Evolutionary conservation across 768 basidiomycete species (phyloP).

Genomic region (Xerocomus spinulosus): DNA sequence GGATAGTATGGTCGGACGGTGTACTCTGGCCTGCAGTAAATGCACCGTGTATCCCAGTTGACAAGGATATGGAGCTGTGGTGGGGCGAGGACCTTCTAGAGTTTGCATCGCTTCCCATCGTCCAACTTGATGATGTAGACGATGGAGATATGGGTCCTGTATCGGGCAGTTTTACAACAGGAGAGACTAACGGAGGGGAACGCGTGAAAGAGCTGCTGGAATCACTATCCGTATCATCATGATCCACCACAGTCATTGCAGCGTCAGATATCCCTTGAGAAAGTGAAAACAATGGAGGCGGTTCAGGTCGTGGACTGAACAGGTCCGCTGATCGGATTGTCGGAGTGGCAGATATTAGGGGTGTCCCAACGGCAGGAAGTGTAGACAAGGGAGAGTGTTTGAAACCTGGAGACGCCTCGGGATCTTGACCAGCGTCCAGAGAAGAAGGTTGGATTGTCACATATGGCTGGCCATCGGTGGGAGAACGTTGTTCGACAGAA

Average conservation of each 20-base stretch:
- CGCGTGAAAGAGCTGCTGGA: constrained; percentile 22
- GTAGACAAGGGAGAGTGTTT: constrained; percentile 31
- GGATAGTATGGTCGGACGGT: constrained; percentile 13
- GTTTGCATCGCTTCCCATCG: constrained; percentile 22
- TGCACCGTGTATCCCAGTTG: constrained; percentile 8
- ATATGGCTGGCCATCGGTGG: constrained; percentile 15
- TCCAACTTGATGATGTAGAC: constrained; percentile 29
- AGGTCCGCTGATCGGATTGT: constrained; percentile 16
- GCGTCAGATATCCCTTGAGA: constrained; percentile 12
- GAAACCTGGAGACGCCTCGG: constrained; percentile 15
- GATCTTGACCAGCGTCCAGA: constrained; percentile 4
- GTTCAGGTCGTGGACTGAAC: constrained; percentile 30
- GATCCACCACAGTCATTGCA: constrained; percentile 1
- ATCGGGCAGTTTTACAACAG: constrained; percentile 28
- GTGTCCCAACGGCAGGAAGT: constrained; percentile 29
- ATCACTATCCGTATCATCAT: constrained; percentile 15
- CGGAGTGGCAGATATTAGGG: constrained; percentile 14
- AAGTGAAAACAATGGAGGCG: constrained; percentile 15
- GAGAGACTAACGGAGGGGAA: constrained; percentile 28
- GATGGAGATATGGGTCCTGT: constrained; percentile 18
- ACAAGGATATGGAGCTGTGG: constrained; percentile 5
- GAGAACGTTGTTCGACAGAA: constrained; percentile 26
- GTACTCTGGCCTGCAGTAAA: constrained; percentile 4
- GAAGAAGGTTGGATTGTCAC: constrained; percentile 5
- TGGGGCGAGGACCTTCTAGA: constrained; percentile 14